phyloP scores from a whole-genome alignment of 2,329 filamentous ascomycete species.

The Microascus cirrosus region DNA sequence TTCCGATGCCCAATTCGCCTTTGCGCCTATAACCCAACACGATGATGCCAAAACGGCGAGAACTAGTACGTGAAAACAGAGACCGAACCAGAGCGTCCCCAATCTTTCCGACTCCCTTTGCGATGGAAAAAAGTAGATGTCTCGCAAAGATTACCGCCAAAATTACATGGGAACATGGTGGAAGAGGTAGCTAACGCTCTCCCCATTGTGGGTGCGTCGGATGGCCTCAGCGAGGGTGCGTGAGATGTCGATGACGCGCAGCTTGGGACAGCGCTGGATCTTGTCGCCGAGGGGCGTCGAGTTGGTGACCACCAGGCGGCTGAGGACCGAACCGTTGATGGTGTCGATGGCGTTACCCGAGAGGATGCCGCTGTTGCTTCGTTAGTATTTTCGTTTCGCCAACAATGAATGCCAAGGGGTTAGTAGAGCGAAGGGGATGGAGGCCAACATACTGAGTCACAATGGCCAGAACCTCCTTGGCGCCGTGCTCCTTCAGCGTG shows the following conservation, averaged over 20 bases:
- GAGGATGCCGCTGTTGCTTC: conserved; percentile 53
- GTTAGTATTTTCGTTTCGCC: neutral
- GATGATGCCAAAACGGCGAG: neutral
- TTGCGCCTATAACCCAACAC: too few relatives aligned
- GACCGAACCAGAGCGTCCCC: neutral
- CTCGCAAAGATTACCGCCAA: neutral
- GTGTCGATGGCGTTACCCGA: conserved; percentile 81
- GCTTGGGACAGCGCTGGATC: conserved; percentile 63
- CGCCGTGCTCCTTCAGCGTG: conserved; percentile 77
- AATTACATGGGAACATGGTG: conserved; percentile 5
- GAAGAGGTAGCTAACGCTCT: conserved; percentile 12
- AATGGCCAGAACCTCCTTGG: conserved; percentile 81
- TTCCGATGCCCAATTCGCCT: too few relatives aligned
- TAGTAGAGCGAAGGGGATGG: neutral
- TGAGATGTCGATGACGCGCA: conserved; percentile 87
- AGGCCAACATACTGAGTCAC: conserved; percentile 55
- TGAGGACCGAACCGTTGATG: conserved; percentile 66
- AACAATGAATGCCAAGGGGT: neutral
- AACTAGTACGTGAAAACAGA: neutral
- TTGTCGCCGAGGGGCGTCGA: conserved; percentile 54
- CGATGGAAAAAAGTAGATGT: too few relatives aligned
- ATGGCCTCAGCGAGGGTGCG: conserved; percentile 68
- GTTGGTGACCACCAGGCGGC: conserved; percentile 80
- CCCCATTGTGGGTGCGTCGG: conserved; percentile 56
- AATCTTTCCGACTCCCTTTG: too few relatives aligned